Evolutionary conservation across 768 basidiomycete genomes (phyloP), one percentile per base, ranked within the genome.

Genomic region (Megacollybia marginata): DNA sequence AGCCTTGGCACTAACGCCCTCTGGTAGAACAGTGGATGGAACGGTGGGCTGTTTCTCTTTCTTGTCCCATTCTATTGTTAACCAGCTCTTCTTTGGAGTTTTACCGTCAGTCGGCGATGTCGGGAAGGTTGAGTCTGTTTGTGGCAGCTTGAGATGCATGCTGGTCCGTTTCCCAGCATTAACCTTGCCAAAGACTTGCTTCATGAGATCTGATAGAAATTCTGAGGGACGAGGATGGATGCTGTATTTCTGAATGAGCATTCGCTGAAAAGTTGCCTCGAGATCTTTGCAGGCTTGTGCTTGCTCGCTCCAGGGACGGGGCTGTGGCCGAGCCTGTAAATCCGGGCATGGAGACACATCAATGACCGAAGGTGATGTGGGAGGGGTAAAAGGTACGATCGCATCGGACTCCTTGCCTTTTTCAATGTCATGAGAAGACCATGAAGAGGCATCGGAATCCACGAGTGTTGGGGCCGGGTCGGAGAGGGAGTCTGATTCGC

Each of bases 101-200:
- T 48, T 16, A 18, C 35, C 50, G 2, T 62, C 64, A 15, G 69
- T 62, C 23, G 23, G 23, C 4, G 23, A 28, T 2, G 23, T 28
- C 23, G 23, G 23, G 23, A 6, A 28, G 23, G 23, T 28, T 6
- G 23, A 6, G 23, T 28, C 23, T 28, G 23, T 6, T 28, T 83
- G 80, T 12, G 83, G 82, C 10, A 88, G 62, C 48, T 78, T 77
- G 16, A 87, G 62, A 49, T 80, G 73, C 55, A 76, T 74, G 33
- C 69, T 75, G 43, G 68, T 65, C 42, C 70, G 57, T 59, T 77
- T 75, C 48, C 61, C 58, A 19, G 69, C 67, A 19, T 72, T 66
- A 5, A 69, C 68, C 9, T 68, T 60, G 10, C 81, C 82, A 60
- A 87, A 88, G 2, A 75, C 65, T 12, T 64, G 57, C 49, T 69